These are phyloP conservation scores for Starmera pachycereana DNA, from an alignment of 805 yeast species.

Conservation along the genomic window DNA sequence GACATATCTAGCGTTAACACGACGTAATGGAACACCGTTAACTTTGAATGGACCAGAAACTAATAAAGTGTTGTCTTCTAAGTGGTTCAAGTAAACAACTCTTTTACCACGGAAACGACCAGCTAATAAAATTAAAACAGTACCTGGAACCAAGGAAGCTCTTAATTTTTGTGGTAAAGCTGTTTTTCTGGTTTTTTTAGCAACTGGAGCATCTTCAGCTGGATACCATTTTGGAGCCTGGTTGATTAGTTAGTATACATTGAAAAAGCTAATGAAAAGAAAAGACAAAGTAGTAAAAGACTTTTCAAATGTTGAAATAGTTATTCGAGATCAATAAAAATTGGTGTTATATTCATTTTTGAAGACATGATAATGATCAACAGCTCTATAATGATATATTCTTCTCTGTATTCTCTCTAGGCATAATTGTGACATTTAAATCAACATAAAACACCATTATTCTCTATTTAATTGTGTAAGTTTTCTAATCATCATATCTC, in stretches of 20 bases:
- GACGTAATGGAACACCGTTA: conserved; percentile 99
- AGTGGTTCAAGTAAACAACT: conserved; percentile 93
- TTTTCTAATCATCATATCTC: too few relatives aligned
- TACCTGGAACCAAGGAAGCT: conserved; percentile 94
- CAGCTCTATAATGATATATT: too few relatives aligned
- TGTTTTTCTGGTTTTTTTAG: conserved; percentile 85
- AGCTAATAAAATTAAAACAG: conserved; percentile 93
- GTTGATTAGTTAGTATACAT: conserved; percentile 3
- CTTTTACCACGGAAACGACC: conserved; percentile 99
- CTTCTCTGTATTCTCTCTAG: too few relatives aligned
- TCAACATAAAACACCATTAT: too few relatives aligned
- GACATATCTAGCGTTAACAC: conserved; percentile 97
- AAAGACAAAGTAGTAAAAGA: too few relatives aligned
- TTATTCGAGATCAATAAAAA: too few relatives aligned
- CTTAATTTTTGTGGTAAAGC: conserved; percentile 92
- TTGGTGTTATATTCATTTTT: too few relatives aligned
- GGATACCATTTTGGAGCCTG: conserved; percentile 91
- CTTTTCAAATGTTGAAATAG: too few relatives aligned
- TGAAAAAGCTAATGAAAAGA: neutral
- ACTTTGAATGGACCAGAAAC: conserved; percentile 99
- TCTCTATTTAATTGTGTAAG: too few relatives aligned
- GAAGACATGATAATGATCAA: too few relatives aligned
- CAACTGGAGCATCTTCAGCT: conserved; percentile 81
- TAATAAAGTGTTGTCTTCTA: conserved; percentile 96
- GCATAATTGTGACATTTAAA: too few relatives aligned